Evolutionary conservation across 164 flowering plant species (phyloP), one percentile per base, ranked within the genome.

Genomic region (Cinnamomum chago): DNA sequence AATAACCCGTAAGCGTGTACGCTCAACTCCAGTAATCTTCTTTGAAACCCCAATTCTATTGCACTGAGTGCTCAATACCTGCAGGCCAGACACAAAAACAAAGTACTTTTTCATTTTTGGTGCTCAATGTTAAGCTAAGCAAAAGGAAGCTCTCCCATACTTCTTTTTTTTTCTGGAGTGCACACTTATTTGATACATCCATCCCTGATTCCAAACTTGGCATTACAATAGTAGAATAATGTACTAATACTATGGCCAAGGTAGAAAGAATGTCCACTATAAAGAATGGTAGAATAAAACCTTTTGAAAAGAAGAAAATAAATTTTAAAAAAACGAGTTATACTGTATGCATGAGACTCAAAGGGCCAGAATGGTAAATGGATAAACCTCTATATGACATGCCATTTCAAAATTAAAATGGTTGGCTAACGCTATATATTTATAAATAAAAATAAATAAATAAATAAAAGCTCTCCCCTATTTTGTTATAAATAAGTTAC

Each of bases 11-110:
- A 95, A 80, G 22, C 99, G 91, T 62, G 91, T 90, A 9, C 98
- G 88, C 77, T 95, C 99, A 70, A 86, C 85, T 68, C 99, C 98
- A 78, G 87, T 75, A 18, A 95, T 89, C 78, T 93, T 93, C 82
- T 88, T 92, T 14, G 99, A 95, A 69, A 95, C 83, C 24, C 98
- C 99, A 78, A 93, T 79, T 83, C 85, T 86, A 70, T 86, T 81
- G 73, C 92, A 85, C 23, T 90, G 88, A 78, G 92, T 81, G 3
- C 71, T 77, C 84, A 95, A 79, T 79, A 95, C 75, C 99, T 95
- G 86, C 77, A 88, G 79, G 27, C 22, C 52, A 81, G 15, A 70
- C 18, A 68, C 18, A 30, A 64, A 40, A 68, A 47, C 14, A 50
- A n/a, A 47, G 55, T 40, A 35, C n/a, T 50, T 68, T 1, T 28